Evolutionary conservation across 2,329 filamentous ascomycete species (phyloP).

Genomic region (Aureobasidium sp.): DNA sequence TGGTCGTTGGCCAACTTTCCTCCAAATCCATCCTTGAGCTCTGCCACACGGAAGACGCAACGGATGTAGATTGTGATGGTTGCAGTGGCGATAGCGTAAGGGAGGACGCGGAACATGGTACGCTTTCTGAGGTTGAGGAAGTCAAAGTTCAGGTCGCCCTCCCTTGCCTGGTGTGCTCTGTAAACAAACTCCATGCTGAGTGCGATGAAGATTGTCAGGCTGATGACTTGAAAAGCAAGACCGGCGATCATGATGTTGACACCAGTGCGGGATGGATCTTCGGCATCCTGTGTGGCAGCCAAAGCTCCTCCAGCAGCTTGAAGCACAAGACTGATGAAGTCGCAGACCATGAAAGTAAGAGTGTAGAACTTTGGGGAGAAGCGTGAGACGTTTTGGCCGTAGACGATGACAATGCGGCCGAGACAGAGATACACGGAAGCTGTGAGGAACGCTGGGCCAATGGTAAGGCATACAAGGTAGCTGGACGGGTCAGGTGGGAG

Average conservation of each 20-base stretch:
- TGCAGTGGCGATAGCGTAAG: conserved; percentile 27
- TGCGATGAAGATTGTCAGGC: conserved; percentile 37
- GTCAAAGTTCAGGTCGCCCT: neutral
- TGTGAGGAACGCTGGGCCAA: conserved; percentile 47
- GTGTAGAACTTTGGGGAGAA: conserved; percentile 29
- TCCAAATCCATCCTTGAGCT: conserved; percentile 40
- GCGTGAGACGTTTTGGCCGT: conserved; percentile 30
- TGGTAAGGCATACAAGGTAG: conserved; percentile 47
- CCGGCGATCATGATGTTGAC: conserved; percentile 49
- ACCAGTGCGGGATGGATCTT: conserved; percentile 35
- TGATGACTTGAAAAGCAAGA: conserved; percentile 46
- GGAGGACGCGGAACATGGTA: conserved; percentile 12
- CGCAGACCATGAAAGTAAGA: conserved; percentile 48
- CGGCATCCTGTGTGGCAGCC: conserved; percentile 40
- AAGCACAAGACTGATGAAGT: conserved; percentile 45
- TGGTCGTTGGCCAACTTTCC: conserved; percentile 38
- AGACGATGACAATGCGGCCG: conserved; percentile 46
- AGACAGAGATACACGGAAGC: conserved; percentile 49
- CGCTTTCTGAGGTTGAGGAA: conserved; percentile 9
- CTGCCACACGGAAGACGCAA: conserved; percentile 41
- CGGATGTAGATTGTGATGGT: conserved; percentile 39
- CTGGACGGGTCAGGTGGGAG: conserved; percentile 22
- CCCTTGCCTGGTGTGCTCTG: conserved; percentile 4
- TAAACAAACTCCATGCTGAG: conserved; percentile 27
- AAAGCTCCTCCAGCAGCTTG: conserved; percentile 51